Base-by-base conservation (phyloP, 495 filamentous ascomycete genomes). In the Aspergillus steynii region DNA sequence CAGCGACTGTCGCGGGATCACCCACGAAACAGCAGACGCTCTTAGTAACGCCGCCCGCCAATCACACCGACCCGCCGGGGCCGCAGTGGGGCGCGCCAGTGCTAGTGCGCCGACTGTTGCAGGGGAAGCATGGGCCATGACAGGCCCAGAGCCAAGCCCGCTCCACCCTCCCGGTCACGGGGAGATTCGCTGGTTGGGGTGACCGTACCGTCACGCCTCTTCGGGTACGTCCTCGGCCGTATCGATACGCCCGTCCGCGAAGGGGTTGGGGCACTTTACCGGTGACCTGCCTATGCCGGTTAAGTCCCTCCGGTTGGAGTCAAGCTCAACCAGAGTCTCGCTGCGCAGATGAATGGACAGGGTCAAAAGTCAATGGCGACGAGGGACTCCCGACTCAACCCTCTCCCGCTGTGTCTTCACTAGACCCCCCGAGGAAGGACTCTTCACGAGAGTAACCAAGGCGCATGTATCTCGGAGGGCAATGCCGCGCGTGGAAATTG, bases 1-100 rank as follows among this genome's bases (percentile, higher is more conserved):
- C 64, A 55, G 64, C 59, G 64, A 66, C 58, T 63, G 60, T 66
- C 61, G 64, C 64, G 64, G 64, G 64, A 63, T 59, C 55, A 58
- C 58, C 61, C 57, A 64, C 61, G 53, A 60, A 64, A 60, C 56
- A 59, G 37, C 61, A 60, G 42, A 5, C 57, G 31, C 53, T 53
- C 51, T 60, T 53, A 54, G 32, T 52, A 42, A 56, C 10, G 25
- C 20, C 50, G 5, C 34, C 26, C 26, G 9, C 61, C 58, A 59
- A 59, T 55, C 29, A 26, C 15, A 29, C 4, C 3, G 8, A 42
- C 29, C 42, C 15, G 25, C 29, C 31, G 27, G 20, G 28, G 37
- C 26, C 28, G n/a, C 27, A 51, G 53, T 60, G 58, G 61, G 53
- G 4, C 48, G 25, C 53, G 28, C 29, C 50, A 51, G 50, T 12